phyloP scores from a whole-genome alignment of 371 early-diverging fungal genomes.

The Chytridium lagenaria region DNA sequence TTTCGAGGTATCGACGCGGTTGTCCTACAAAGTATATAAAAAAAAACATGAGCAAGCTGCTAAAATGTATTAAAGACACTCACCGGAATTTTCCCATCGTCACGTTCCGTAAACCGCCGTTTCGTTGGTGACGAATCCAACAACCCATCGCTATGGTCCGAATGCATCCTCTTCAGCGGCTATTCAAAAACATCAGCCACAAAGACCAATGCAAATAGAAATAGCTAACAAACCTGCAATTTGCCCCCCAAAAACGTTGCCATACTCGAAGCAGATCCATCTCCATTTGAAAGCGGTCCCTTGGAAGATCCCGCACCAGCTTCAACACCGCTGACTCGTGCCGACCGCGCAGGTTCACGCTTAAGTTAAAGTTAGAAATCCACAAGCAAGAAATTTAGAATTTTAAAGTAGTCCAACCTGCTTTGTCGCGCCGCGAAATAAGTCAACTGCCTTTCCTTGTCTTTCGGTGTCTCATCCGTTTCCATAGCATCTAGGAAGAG shows the following conservation, averaged over 20 bases:
- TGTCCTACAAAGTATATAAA: too few relatives aligned
- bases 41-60: too few relatives aligned
- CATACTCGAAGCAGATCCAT: constrained; percentile 3
- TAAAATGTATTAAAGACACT: too few relatives aligned
- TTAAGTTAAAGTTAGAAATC: background rate
- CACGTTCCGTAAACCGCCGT: background rate
- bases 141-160: background rate
- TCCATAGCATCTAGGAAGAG: background rate
- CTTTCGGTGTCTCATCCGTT: background rate
- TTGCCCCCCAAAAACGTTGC: constrained; percentile 10
- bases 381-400: background rate
- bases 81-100: background rate
- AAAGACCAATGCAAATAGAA: background rate
- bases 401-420: constrained; percentile 15
- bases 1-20: too few relatives aligned
- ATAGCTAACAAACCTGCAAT: background rate
- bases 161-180: background rate
- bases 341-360: background rate
- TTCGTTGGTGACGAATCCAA: background rate
- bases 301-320: constrained; percentile 23
- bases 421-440: constrained; percentile 47
- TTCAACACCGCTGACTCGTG: background rate
- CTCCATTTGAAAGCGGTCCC: background rate
- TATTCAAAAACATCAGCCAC: background rate
- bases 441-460: constrained; percentile 8